A percentile compares a stretch with the other conserved stretches of the same genome.
Conservation (phyloP, 306 rosid species). For the Citrullus mucosospermus region DNA sequence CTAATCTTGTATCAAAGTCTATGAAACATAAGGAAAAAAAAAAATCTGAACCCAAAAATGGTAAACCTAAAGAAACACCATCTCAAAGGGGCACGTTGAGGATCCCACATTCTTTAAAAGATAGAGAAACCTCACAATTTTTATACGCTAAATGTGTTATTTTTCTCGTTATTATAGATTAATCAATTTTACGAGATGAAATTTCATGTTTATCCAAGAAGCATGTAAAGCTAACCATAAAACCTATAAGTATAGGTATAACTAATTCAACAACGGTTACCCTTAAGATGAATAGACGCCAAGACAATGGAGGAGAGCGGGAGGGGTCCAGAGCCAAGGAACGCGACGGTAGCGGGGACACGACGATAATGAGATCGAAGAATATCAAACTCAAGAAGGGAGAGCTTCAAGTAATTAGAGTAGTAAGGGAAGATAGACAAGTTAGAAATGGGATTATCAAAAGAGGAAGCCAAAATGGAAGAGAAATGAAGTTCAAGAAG, state of each 20-base stretch:
- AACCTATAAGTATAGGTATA: too few species aligned
- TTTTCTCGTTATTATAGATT: too few species aligned
- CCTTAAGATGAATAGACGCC: slow-evolving; percentile 10
- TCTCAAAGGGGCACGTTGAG: too few species aligned
- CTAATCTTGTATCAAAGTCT: neutral
- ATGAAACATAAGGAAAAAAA: too few species aligned
- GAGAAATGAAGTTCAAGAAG: slow-evolving; percentile 50
- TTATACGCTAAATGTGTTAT: too few species aligned
- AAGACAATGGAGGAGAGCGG: slow-evolving; percentile 25
- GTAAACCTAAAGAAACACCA: too few species aligned
- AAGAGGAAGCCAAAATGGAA: slow-evolving; percentile 31
- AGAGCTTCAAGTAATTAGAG: slow-evolving; percentile 22
- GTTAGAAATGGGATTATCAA: slow-evolving; percentile 29
- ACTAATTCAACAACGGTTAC: neutral
- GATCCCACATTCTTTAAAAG: neutral
- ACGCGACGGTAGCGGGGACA: slow-evolving; percentile 14
- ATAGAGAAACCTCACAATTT: too few species aligned
- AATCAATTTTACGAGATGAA: too few species aligned
- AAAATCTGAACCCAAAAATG: too few species aligned
- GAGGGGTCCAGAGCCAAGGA: slow-evolving; percentile 30
- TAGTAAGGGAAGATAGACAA: slow-evolving; percentile 56
- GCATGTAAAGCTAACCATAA: too few species aligned
- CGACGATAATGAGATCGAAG: slow-evolving; percentile 6
- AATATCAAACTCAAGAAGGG: slow-evolving; percentile 18
- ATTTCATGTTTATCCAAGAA: too few species aligned